Evolutionary conservation across 2,329 filamentous ascomycete genomes (phyloP).

Genomic region (Ascochyta viciae-villosae): DNA sequence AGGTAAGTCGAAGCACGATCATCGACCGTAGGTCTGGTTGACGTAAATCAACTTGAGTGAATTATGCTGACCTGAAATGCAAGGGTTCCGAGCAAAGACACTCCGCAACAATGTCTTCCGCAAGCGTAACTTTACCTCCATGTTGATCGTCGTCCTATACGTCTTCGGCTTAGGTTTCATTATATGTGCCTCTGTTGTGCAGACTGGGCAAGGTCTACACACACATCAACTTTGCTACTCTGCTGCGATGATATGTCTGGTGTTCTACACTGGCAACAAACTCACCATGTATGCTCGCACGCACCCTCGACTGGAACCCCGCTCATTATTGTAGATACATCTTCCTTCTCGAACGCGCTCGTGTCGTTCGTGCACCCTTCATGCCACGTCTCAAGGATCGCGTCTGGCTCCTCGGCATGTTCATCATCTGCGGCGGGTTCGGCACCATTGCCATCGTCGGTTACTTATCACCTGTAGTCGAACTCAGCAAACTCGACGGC

Average conservation of each 20-base stretch:
- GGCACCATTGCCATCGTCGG: slow-evolving; percentile 33
- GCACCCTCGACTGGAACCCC: neutral
- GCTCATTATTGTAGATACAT: slow-evolving; percentile 35
- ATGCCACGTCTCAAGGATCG: slow-evolving; percentile 38
- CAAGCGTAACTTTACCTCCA: slow-evolving; percentile 26
- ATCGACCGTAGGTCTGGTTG: neutral
- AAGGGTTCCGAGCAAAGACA: slow-evolving; percentile 22
- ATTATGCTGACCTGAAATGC: neutral
- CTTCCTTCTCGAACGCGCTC: slow-evolving; percentile 50
- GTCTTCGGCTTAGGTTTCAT: slow-evolving; percentile 26
- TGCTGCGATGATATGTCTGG: slow-evolving; percentile 47
- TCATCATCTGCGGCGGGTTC: slow-evolving; percentile 34
- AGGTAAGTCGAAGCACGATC: slow-evolving; percentile 6
- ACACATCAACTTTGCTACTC: slow-evolving; percentile 37
- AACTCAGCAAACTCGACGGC: slow-evolving; percentile 37
- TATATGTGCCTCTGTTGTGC: slow-evolving; percentile 29
- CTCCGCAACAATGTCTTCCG: slow-evolving; percentile 21
- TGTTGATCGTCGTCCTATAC: slow-evolving; percentile 19
- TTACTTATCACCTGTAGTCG: slow-evolving; percentile 40
- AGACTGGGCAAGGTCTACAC: slow-evolving; percentile 35
- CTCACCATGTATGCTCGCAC: slow-evolving; percentile 28
- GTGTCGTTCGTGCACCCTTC: slow-evolving; percentile 42
- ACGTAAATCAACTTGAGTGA: neutral
- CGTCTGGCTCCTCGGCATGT: slow-evolving; percentile 42
- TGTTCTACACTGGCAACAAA: slow-evolving; percentile 49